Evolutionary conservation across 331 rosid genomes (phyloP), one percentile per base, ranked within the genome.

Genomic region (Malus hybrid): DNA sequence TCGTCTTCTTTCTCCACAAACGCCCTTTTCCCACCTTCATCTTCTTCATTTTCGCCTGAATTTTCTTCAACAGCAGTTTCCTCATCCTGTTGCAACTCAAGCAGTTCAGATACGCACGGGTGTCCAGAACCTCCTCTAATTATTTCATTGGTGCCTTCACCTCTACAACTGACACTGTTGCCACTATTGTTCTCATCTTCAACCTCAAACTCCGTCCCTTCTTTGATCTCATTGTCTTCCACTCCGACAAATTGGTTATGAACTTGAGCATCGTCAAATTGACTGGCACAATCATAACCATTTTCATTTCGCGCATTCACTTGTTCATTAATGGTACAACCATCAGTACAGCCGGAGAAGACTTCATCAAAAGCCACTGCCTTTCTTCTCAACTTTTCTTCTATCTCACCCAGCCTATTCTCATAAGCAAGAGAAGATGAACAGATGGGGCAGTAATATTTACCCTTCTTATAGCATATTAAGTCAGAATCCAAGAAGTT

Each of bases 401-500:
- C 63, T 57, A 19, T 57, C 63, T 57, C 63, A 9, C 63, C 63
- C 26, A 57, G 63, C 63, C 63, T 19, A 57, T 87, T 87, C 48
- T 87, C 78, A 66, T 81, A 61, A 79, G 89, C 81, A 39, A 36
- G 86, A 58, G 86, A 85, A 80, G 80, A 89, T 48, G 75, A 81
- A 77, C 98, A 93, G 74, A 87, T 87, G 10, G 97, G 97, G 82
- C 96, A 93, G 69, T 79, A 72, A 64, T 83, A 84, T 42, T 79
- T 76, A 3, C 84, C 90, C 36, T 72, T 64, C 53, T 68, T 75
- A 55, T 86, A 84, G 76, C 85, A 63, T 28, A 71, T 82, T 48
- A 79, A 76, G 26, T 71, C 20, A 55, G 80, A 79, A 64, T 84
- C 83, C 73, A 89, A 50, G 73, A 97, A 93, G 77, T 57, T 76